These are phyloP conservation scores for Calonectria pseudoreteaudii DNA, from an alignment of 2,329 filamentous ascomycete species.

Conservation along the genomic window DNA sequence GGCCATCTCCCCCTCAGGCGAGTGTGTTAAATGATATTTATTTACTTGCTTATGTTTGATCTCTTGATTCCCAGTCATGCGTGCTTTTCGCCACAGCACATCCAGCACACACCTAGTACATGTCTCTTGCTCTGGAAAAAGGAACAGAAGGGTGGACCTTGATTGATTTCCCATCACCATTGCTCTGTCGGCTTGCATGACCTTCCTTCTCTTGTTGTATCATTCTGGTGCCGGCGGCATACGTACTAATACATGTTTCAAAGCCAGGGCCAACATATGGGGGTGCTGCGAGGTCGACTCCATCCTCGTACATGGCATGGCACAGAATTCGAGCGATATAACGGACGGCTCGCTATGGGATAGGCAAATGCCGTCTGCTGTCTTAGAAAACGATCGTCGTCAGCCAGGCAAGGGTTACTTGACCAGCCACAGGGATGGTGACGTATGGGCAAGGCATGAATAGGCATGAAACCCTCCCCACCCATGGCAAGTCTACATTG, in stretches of 20 bases:
- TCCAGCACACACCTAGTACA: neutral
- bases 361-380: neutral
- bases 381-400: neutral
- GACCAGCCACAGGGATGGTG: neutral
- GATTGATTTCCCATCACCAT: neutral
- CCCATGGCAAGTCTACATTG: neutral
- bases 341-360: neutral
- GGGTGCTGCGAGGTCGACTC: neutral
- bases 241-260: neutral
- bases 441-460: neutral
- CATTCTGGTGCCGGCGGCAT: neutral
- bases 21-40: conserved; percentile 1
- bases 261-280: neutral
- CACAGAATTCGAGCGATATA: neutral
- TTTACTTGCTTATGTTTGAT: neutral
- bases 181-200: neutral
- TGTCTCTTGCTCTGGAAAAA: neutral
- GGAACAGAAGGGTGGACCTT: too few species aligned
- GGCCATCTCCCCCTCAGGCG: neutral
- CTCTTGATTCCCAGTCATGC: too few species aligned
- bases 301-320: conserved; percentile 2
- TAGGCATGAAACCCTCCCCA: neutral
- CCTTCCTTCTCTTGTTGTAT: neutral
- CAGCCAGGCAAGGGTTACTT: neutral
- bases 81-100: neutral